Percentiles rank a stretch among this genome's conserved stretches.
phyloP scores from a whole-genome alignment of 164 flowering plant species.

The Cinnamomum chago region DNA sequence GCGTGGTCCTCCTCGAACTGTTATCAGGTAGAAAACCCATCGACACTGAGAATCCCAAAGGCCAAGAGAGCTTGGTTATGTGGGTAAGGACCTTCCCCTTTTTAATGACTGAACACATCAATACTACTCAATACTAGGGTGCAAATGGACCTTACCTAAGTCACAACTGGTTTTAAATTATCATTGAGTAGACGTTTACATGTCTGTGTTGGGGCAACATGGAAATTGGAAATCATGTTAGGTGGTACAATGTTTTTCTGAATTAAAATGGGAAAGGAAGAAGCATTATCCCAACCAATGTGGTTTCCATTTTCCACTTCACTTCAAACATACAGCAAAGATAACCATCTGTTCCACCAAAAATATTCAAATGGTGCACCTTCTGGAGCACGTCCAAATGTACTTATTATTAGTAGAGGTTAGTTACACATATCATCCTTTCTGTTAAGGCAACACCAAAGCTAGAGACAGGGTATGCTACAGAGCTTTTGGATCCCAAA shows the following conservation, averaged over 20 bases:
- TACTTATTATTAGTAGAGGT: not conserved
- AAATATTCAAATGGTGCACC: no score
- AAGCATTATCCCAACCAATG: no score
- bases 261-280: no score
- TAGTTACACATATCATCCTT: not conserved
- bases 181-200: no score
- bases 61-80: slow-evolving; percentile 83
- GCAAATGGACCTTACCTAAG: no score
- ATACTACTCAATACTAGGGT: not conserved
- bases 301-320: no score
- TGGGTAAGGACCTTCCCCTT: slow-evolving; percentile 63
- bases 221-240: no score
- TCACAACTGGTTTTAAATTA: not conserved
- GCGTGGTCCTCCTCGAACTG: slow-evolving; percentile 85
- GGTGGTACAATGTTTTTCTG: no score
- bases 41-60: slow-evolving; percentile 43
- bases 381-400: no score
- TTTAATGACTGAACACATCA: not conserved
- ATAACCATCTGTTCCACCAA: no score
- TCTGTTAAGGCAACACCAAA: slow-evolving; percentile 65
- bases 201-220: not conserved
- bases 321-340: no score
- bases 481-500: slow-evolving; percentile 54
- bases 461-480: slow-evolving; percentile 47
- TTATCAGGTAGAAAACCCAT: slow-evolving; percentile 79